Percentiles rank a stretch among this genome's conserved stretches.
These are phyloP conservation scores for Phlebiopsis gigantea DNA, from an alignment of 768 basidiomycete genomes.

Conservation along the genomic window DNA sequence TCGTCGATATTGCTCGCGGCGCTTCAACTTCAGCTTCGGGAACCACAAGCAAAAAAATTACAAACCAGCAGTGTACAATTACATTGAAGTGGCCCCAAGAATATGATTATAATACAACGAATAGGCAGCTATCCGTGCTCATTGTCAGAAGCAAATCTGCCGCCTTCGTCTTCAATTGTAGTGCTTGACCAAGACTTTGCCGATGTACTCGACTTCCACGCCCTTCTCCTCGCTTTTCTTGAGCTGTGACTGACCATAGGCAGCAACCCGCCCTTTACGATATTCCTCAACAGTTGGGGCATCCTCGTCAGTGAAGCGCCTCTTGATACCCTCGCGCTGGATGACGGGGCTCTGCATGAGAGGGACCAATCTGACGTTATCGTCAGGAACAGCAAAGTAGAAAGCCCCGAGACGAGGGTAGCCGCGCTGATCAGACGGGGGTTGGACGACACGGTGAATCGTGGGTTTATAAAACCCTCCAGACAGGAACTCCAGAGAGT, in stretches of 20 bases:
- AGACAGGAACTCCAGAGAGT: constrained; percentile 30
- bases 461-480: constrained; percentile 34
- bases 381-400: constrained; percentile 31
- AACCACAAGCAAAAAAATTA: too few relatives aligned
- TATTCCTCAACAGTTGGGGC: constrained; percentile 27
- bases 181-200: constrained; percentile 28
- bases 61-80: too few relatives aligned
- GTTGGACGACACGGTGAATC: constrained; percentile 34
- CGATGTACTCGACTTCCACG: constrained; percentile 28
- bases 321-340: constrained; percentile 26
- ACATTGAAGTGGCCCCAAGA: too few relatives aligned
- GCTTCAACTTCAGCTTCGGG: too few relatives aligned
- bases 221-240: constrained; percentile 22
- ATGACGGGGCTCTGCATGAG: constrained; percentile 27
- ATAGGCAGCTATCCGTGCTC: too few relatives aligned
- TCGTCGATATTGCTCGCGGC: too few relatives aligned
- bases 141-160: too few relatives aligned
- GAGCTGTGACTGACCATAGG: constrained; percentile 28
- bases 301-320: constrained; percentile 24
- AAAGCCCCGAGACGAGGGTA: constrained; percentile 32
- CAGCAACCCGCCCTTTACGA: constrained; percentile 24
- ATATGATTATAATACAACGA: too few relatives aligned
- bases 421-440: constrained; percentile 29
- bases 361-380: constrained; percentile 26
- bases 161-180: constrained; percentile 5